phyloP scores from a whole-genome alignment of 352 stramenopile species.

The Phytophthora megakarya region DNA sequence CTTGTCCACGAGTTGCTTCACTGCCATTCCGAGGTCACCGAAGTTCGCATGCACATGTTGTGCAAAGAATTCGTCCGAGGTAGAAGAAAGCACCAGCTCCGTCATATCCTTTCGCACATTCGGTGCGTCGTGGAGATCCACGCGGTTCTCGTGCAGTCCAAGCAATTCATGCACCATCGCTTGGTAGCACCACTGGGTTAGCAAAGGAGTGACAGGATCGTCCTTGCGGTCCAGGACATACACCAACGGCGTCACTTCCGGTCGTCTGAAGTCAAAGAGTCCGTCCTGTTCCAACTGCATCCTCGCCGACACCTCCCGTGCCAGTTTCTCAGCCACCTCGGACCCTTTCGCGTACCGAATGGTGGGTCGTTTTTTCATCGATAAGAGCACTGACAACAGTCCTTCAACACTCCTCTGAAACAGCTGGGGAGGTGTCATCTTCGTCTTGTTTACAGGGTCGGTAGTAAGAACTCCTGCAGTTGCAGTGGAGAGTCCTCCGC shows the following conservation, averaged over 20 bases:
- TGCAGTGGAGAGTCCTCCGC: conserved; percentile 37
- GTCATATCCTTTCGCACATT: conserved; percentile 97
- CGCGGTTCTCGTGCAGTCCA: conserved; percentile 97
- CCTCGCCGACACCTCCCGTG: conserved; percentile 91
- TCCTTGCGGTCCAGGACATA: conserved; percentile 98
- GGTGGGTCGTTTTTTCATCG: conserved; percentile 95
- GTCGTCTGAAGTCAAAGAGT: conserved; percentile 97
- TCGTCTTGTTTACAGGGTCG: conserved; percentile 38
- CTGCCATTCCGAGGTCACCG: conserved; percentile 94
- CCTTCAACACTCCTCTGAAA: conserved; percentile 95
- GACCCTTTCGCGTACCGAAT: conserved; percentile 97
- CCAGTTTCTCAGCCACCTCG: conserved; percentile 93
- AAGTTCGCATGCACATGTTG: conserved; percentile 98
- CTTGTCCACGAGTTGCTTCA: conserved; percentile 96
- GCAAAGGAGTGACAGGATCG: conserved; percentile 98
- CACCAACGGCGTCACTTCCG: conserved; percentile 76
- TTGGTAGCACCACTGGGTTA: conserved; percentile 98
- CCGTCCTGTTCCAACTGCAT: conserved; percentile 95
- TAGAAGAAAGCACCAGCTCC: conserved; percentile 96
- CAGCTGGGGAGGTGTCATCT: conserved; percentile 32
- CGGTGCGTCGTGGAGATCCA: conserved; percentile 94
- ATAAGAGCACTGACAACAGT: conserved; percentile 94
- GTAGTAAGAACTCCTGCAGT: conserved; percentile 58
- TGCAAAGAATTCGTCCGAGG: conserved; percentile 97
- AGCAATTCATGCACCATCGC: conserved; percentile 99